phyloP scores from a whole-genome alignment of 352 stramenopile species.

The Elongisporangium undulatum region DNA sequence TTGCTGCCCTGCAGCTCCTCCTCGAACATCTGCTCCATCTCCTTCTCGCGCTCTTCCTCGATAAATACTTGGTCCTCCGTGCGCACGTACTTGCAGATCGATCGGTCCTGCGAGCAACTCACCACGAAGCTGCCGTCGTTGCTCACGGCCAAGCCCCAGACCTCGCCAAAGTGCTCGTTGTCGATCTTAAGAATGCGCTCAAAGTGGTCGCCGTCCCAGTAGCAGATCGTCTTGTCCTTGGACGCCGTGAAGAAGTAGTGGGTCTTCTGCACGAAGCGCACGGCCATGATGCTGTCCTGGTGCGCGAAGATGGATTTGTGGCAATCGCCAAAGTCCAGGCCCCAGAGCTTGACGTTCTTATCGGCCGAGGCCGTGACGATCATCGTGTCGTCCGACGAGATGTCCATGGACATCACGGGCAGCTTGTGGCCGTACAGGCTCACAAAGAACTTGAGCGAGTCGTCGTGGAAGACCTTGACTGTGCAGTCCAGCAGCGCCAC shows the following conservation, averaged over 20 bases:
- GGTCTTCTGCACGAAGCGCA: slow-evolving; percentile 94
- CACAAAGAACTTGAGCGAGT: slow-evolving; percentile 99
- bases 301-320: slow-evolving; percentile 99
- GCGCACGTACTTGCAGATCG: slow-evolving; percentile 95
- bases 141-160: slow-evolving; percentile 88
- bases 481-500: slow-evolving; percentile 95
- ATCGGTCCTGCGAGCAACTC: slow-evolving; percentile 95
- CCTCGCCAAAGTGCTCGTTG: slow-evolving; percentile 73
- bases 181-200: slow-evolving; percentile 88
- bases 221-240: slow-evolving; percentile 97
- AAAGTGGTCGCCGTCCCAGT: slow-evolving; percentile 99
- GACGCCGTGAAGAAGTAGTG: slow-evolving; percentile 98
- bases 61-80: slow-evolving; percentile 97
- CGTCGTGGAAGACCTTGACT: slow-evolving; percentile 99
- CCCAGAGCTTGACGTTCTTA: slow-evolving; percentile 99
- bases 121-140: slow-evolving; percentile 94
- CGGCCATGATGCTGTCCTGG: slow-evolving; percentile 96
- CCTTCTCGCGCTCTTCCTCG: slow-evolving; percentile 96
- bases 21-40: slow-evolving; percentile 95
- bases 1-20: slow-evolving; percentile 82
- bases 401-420: slow-evolving; percentile 97
- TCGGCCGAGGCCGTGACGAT: slow-evolving; percentile 97
- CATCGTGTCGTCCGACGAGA: slow-evolving; percentile 96
- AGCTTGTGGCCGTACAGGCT: slow-evolving; percentile 99
- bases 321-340: slow-evolving; percentile 99